Percentiles rank a stretch among this genome's conserved stretches.
Conservation (phyloP, 139 green algal genomes). For the Ettlia oleoabundans region DNA sequence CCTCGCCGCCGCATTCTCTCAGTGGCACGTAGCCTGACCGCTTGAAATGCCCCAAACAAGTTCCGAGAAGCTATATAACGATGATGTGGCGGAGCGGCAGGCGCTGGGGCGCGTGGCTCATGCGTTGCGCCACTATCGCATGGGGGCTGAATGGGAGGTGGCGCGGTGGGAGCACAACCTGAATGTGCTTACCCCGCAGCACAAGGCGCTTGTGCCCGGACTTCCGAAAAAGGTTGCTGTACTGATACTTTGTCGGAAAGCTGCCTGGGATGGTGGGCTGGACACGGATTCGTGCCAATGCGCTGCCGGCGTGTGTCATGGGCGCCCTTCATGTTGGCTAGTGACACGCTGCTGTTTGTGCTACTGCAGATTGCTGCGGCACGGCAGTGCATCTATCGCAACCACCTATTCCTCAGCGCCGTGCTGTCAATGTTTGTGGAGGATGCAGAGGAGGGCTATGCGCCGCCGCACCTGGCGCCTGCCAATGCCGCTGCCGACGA, state of each 20-base stretch:
- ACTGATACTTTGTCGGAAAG: too few relatives aligned
- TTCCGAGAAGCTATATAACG: not conserved
- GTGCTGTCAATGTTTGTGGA: conserved; percentile 40
- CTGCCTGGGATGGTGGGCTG: too few relatives aligned
- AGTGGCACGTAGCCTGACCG: too few relatives aligned
- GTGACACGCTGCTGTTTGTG: not conserved
- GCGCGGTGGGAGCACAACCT: conserved; percentile 80
- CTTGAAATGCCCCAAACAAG: too few relatives aligned
- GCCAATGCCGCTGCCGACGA: conserved; percentile 36
- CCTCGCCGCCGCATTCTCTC: too few relatives aligned
- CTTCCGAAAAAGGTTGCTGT: conserved; percentile 23
- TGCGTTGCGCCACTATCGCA: conserved; percentile 70
- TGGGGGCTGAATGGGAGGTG: conserved; percentile 68
- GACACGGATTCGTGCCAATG: too few relatives aligned
- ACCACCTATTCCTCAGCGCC: conserved; percentile 72
- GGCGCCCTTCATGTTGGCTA: not conserved
- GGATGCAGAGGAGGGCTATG: not conserved
- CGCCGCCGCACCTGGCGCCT: conserved; percentile 24
- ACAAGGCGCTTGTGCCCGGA: conserved; percentile 1
- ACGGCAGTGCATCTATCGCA: conserved; percentile 57
- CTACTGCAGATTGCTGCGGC: conserved; percentile 25
- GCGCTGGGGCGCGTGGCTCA: conserved; percentile 69
- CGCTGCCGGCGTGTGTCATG: too few relatives aligned
- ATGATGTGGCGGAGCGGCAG: not conserved
- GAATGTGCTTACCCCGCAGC: conserved; percentile 33